Base-by-base conservation (phyloP, 2,329 filamentous ascomycete species). In the Ophiosphaerella narmari region DNA sequence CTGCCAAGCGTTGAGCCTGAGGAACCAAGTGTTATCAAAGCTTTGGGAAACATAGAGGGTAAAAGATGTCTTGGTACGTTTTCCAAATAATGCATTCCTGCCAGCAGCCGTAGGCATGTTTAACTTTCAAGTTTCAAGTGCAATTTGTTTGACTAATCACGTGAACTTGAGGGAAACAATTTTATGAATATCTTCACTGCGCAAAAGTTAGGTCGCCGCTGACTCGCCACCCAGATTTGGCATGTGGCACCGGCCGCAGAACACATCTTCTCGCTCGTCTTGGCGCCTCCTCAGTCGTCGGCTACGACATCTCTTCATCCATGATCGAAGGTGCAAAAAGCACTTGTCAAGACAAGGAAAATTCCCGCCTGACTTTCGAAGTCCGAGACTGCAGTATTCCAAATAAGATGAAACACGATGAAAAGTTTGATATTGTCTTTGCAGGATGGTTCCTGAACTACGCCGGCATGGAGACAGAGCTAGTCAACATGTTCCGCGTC, bases 361-460 rank as follows among this genome's bases (percentile, higher is more conserved):
- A 59, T 43, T 55, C 64, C 1, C 48, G 43, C 5, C 45, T 68
- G 21, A 40, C 43, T 45, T 70, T 68, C 46, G 34, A 47, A 7
- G 43, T 66, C 26, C 58, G 58, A 31, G 65, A 70, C 40, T 68
- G 66, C 48, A 64, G 60, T 26, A 49, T 63, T 2, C 55, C 55
- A 5, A 16, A 26, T 7, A 35, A 40, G 7, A 39, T 50, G 3
- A 39, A 53, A 2, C 34, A 31, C 13, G 11, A 33, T 0, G 36
- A 45, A 1, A 42, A 36, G 4, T 68, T 59, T 47, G 65, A 68
- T 47, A 32, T 67, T 29, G 59, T 68, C 37, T 68, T 70, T 44
- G 66, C 65, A 18, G 65, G 61, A 38, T 70, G 64, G 63, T 66
- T 70, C 24, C 55, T 68, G 38, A 70, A 70, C 52, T 68, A 70